phyloP scores from a whole-genome alignment of 2,329 filamentous ascomycete species.

The Alternaria ventricosa region DNA sequence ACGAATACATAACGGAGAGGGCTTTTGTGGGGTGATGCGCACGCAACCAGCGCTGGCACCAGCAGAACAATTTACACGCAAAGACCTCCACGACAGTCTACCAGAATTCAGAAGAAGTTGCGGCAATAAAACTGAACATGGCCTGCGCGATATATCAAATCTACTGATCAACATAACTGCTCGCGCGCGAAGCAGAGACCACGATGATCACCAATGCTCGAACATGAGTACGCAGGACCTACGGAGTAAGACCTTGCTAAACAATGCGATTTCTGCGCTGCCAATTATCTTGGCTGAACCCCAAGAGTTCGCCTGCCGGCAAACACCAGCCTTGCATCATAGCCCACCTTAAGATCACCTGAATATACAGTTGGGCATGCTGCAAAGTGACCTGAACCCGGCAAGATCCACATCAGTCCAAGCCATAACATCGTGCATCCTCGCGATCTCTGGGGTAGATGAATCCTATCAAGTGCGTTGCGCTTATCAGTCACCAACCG shows the following conservation, averaged over 20 bases:
- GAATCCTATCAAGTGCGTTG: neutral
- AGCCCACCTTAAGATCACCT: neutral
- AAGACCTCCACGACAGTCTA: neutral
- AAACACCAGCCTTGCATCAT: neutral
- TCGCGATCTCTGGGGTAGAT: neutral
- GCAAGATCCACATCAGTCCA: neutral
- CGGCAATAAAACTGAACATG: neutral
- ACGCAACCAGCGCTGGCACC: neutral
- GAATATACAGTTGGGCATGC: neutral
- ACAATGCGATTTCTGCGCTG: neutral
- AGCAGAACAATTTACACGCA: neutral
- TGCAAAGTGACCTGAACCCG: neutral
- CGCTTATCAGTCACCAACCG: conserved; percentile 1
- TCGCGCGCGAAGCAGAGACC: neutral
- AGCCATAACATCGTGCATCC: neutral
- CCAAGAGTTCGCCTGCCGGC: neutral
- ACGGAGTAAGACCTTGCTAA: neutral
- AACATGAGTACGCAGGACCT: neutral
- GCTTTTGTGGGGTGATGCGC: neutral
- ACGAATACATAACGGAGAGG: neutral
- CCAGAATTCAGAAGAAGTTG: neutral
- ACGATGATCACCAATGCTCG: neutral
- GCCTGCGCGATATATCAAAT: neutral
- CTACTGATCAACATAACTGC: neutral
- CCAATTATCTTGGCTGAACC: neutral